Evolutionary conservation across 805 yeast species (phyloP), one percentile per base, ranked within the genome.

Genomic region (Starmerella floricola): DNA sequence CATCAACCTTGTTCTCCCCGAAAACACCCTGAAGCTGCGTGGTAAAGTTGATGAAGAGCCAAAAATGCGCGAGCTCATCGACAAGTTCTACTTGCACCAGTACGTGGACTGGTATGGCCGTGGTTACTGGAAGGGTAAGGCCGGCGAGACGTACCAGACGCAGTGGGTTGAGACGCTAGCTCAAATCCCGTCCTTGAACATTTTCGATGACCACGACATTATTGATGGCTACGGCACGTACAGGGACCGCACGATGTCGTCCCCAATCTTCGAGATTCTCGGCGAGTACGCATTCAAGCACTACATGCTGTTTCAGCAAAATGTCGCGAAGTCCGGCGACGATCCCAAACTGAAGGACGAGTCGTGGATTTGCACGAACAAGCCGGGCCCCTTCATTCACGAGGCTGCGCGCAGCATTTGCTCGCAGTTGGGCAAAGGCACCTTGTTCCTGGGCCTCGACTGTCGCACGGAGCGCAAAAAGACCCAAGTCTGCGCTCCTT

Each of bases 141-240:
- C 62, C 5, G 85, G 93, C 6, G 66, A 66, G 35, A 79, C 93
- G 1, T 58, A 73, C 29, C 94, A 86, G 59, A 47, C 69, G 1
- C 64, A 76, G 39, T 78, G 76, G 53, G 91, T 95, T 1, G 57
- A 73, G 29, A 83, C 96, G 3, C 63, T 81, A 66, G 77, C 93
- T 0, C 74, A 75, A 36, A 87, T 88, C 48, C 97, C 98, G 5
- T 72, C 79, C 28, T 68, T 88, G 41, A 88, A 87, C 60, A 74
- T 88, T 26, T 87, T 66, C 62, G 98, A 88, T 60, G 98, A 88
- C 60, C 98, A 88, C 62, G 97, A 91, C 60, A 83, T 88, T 40
- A 87, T 91, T 51, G 98, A 88, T 58, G 98, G 97, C 2, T 88
- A 76, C 62, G 98, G 97, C 2, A 82, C 95, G 0, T 88, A 88